A percentile compares a stretch with the other conserved stretches of the same genome.
These are phyloP conservation scores for Saraca asoca DNA, from an alignment of 331 rosid species.

Conservation along the genomic window DNA sequence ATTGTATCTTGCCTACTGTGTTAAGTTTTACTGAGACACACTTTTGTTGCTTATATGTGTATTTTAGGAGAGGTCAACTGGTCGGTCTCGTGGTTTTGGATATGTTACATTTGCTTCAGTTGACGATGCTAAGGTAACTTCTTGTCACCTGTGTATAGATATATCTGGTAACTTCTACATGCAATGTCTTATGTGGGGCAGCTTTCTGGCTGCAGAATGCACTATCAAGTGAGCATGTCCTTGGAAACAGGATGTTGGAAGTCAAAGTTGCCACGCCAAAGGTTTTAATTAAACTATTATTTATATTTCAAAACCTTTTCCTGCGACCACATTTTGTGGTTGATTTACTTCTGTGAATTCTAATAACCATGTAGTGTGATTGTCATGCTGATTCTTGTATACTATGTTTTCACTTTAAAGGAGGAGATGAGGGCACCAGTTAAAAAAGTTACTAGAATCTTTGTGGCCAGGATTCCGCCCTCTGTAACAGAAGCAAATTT, in stretches of 20 bases:
- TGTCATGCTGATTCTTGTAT: constrained; percentile 27
- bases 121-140: constrained; percentile 86
- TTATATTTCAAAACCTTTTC: background rate
- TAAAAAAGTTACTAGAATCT: constrained; percentile 85
- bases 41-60: constrained; percentile 18
- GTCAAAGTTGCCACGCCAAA: constrained; percentile 99
- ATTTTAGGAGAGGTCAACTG: constrained; percentile 86
- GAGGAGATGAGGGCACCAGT: constrained; percentile 97
- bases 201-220: constrained; percentile 58
- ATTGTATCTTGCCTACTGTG: background rate
- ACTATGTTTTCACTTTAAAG: constrained; percentile 42
- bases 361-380: constrained; percentile 19
- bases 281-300: constrained; percentile 45
- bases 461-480: constrained; percentile 91
- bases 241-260: constrained; percentile 90
- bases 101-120: constrained; percentile 84
- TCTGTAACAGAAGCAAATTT: constrained; percentile 82
- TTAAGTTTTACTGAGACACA: constrained; percentile 3
- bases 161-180: background rate
- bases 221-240: constrained; percentile 76
- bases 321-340: constrained; percentile 13
- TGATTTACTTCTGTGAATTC: background rate
- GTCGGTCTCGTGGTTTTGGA: constrained; percentile 98
- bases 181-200: constrained; percentile 6
- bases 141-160: background rate